These are phyloP conservation scores for Colletotrichum incanum DNA, from an alignment of 2,329 filamentous ascomycete genomes.

Conservation along the genomic window DNA sequence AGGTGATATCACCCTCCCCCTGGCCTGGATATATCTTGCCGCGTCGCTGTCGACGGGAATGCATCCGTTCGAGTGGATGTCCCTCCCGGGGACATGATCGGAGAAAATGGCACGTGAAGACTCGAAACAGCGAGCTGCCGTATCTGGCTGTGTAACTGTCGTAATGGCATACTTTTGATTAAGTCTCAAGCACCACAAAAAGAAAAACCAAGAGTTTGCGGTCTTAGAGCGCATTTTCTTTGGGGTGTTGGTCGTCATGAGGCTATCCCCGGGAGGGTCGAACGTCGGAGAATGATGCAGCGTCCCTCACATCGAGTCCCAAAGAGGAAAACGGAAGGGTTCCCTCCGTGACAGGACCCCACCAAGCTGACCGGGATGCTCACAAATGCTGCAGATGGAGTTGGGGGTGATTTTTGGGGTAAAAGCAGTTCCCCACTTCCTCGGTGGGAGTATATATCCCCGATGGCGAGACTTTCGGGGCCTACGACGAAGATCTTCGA, in stretches of 20 bases:
- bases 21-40: not conserved
- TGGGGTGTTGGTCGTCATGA: constrained; percentile 4
- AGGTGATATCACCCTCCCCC: not conserved
- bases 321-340: constrained; percentile 22
- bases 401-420: constrained; percentile 31
- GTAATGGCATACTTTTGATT: not conserved
- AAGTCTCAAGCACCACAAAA: not conserved
- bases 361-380: constrained; percentile 17
- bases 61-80: constrained; percentile 13
- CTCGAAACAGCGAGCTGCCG: constrained; percentile 24
- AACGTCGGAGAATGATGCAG: constrained; percentile 23
- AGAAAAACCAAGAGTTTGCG: not conserved
- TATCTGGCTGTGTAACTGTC: not conserved
- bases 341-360: constrained; percentile 33
- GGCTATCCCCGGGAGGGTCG: constrained; percentile 6
- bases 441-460: constrained; percentile 38
- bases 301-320: not conserved
- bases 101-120: not conserved
- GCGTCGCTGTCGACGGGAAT: constrained; percentile 21
- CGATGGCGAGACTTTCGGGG: constrained; percentile 19
- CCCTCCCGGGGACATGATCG: not conserved
- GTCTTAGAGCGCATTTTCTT: not conserved
- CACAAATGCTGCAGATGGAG: not conserved
- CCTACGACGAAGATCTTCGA: constrained; percentile 2
- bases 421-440: constrained; percentile 10